Base-by-base conservation (phyloP, 306 rosid species). In the Corylus avellana region DNA sequence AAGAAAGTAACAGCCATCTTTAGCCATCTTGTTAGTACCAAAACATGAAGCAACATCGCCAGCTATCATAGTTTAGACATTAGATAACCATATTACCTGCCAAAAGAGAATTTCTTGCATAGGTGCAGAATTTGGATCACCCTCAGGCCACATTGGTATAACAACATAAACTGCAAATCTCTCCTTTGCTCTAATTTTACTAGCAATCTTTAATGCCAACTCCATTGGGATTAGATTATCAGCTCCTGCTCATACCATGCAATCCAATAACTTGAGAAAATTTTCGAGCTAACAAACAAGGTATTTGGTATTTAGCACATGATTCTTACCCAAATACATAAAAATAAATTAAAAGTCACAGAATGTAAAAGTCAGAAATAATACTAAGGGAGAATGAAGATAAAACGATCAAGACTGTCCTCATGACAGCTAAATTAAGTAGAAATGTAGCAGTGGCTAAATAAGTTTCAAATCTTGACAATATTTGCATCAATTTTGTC, bases 141-240 rank as follows among this genome's bases (percentile, higher is more conserved):
- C 99, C 88, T 95, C 97, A 42, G 97, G 99, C 99, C 99, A 95
- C 98, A 95, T 79, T 20, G 99, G 98, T 78, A 93, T 18, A 53
- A 95, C 82, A 78, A 91, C 17, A 78, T 93, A 95, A 75, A 95
- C 97, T 35, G 93, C 90, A 86, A 95, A 93, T 87, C 98, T 91
- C 88, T 95, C 99, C 13, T 86, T 80, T 32, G 96, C 91, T 88
- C 75, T 91, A 73, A 95, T 95, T 85, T 95, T 95, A 89, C 87
- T 88, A 22, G 89, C 89, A 76, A 95, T 90, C 86, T 95, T 95
- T 69, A 93, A 85, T 35, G 98, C 99, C 90, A 95, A 83, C 80
- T 95, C 98, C 96, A 93, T 91, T 55, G 99, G 99, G 70, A 95
- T 93, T 63, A 95, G 97, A 88, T 95, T 84, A 80, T 95, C 99